phyloP scores from a whole-genome alignment of 306 rosid genomes.

The Cucurbita pepo region DNA sequence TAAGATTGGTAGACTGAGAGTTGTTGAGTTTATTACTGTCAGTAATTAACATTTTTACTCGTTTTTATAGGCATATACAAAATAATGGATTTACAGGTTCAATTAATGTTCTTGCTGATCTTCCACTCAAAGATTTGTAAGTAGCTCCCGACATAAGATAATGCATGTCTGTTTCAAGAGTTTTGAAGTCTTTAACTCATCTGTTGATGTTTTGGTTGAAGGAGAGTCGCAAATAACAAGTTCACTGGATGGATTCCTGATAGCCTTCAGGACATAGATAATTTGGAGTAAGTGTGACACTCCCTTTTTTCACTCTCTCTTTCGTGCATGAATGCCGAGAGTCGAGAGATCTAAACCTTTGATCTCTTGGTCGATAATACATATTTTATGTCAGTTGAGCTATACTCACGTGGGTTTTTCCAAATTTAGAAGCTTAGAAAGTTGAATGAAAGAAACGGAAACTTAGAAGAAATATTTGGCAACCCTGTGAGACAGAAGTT shows the following conservation, averaged over 20 bases:
- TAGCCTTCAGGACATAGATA: conserved; percentile 32
- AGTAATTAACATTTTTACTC: conserved; percentile 6
- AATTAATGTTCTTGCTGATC: conserved; percentile 44
- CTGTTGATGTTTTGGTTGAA: conserved; percentile 7
- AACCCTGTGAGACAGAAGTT: no score
- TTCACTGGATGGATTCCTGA: conserved; percentile 79
- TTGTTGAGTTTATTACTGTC: neutral
- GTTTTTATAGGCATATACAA: conserved; percentile 47
- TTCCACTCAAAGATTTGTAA: conserved; percentile 66
- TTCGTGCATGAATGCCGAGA: no score
- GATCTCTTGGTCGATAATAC: no score
- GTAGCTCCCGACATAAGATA: conserved; percentile 5
- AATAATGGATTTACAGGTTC: conserved; percentile 65
- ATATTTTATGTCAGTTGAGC: no score
- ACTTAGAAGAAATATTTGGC: no score
- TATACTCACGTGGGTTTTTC: no score
- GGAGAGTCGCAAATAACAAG: conserved; percentile 65
- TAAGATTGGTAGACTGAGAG: neutral
- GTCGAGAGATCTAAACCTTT: no score
- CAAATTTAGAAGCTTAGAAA: no score
- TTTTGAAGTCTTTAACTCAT: neutral
- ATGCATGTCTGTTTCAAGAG: neutral
- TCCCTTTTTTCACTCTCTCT: no score
- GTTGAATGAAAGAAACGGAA: no score
- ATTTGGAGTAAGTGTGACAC: conserved; percentile 30